Evolutionary conservation across 495 filamentous ascomycete genomes (phyloP), one percentile per base, ranked within the genome.

Genomic region (Rusavskia elegans): DNA sequence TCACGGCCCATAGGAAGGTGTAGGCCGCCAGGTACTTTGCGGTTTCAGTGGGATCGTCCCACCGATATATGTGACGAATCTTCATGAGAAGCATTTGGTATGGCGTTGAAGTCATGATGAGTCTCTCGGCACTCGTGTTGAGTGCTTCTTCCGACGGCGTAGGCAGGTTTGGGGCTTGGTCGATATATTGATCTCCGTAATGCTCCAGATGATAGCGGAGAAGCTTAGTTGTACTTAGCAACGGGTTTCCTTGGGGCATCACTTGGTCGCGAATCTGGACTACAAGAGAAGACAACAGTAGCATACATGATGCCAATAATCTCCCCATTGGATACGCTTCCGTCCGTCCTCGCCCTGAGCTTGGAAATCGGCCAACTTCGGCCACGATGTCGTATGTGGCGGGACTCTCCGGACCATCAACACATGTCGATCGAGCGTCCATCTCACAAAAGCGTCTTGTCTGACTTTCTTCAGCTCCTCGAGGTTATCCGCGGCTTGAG

Each of bases 361-460:
- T 25, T 48, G 36, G 53, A 58, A 65, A 21, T 61, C 57, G 32
- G 38, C 45, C 41, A 56, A 61, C 13, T 37, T 14, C 39, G 63
- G 62, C 45, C 16, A 44, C 7, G 46, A 35, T 23, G 54, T 38
- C 2, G 54, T 57, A 13, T 46, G 38, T 32, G 50, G 50, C 17
- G 60, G 62, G 9, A 63, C 51, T 19, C 58, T 52, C 23, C 61
- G 38, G 5, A 68, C 60, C 52, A 54, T 64, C 14, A 62, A 59
- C 7, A 70, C 58, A 57, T 70, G 66, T 21, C 63, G 60, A 41
- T 61, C 59, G 36, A 68, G 62, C 8, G 65, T 60, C 64, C 66
- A 68, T 23, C 65, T 55, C 30, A 71, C 63, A 37, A 55, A 59
- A 53, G 62, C 60, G 42, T 60, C 59, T 42, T 65, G 60, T 48